Evolutionary conservation across 805 yeast species (phyloP), one percentile per base, ranked within the genome.

Genomic region (Torulaspora franciscae): DNA sequence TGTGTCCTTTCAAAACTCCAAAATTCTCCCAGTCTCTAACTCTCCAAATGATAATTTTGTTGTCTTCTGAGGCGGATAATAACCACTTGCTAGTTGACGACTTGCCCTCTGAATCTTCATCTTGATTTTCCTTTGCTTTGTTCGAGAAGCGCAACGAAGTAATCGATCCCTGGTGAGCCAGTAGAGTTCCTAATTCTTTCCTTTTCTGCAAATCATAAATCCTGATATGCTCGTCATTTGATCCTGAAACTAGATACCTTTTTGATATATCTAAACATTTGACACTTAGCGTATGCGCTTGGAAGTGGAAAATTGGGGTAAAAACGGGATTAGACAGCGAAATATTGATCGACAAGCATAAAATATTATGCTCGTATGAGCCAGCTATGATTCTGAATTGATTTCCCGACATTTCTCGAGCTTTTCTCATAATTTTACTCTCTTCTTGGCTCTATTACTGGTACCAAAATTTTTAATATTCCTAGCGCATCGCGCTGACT

Each of bases 11-110:
- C 64, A 93, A 71, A 10, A 82, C 80, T 4, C 93, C 95, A 62
- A 87, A 81, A 34, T 80, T 75, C 61, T 93, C 98, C 99, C 99
- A 93, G 67, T 93, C 99, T 64, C 86, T 88, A 3, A 93, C 85
- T 65, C 98, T 75, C 99, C 99, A 93, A 33, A 93, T 76, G 42
- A 88, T 78, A 37, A 93, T 80, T 48, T 81, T 83, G 19, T 96
- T 95, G 62, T 93, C 98, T 35, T 85, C 95, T 2, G 90, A 85
- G 1, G 93, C 95, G 9, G 95, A 83, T 22, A 93, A 68, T 28
- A 93, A 73, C 99, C 99, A 93, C 59, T 83, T 88, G 34, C 56
- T 58, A 26, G 50, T 50, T 32, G 55, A 49, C 3, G 39, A 34
- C 13, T 50, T 51, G 27, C 39, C 48, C 9, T 50, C 89, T 6